phyloP scores from a whole-genome alignment of 2,329 filamentous ascomycete species.

The Atkinsonella hypoxylon region DNA sequence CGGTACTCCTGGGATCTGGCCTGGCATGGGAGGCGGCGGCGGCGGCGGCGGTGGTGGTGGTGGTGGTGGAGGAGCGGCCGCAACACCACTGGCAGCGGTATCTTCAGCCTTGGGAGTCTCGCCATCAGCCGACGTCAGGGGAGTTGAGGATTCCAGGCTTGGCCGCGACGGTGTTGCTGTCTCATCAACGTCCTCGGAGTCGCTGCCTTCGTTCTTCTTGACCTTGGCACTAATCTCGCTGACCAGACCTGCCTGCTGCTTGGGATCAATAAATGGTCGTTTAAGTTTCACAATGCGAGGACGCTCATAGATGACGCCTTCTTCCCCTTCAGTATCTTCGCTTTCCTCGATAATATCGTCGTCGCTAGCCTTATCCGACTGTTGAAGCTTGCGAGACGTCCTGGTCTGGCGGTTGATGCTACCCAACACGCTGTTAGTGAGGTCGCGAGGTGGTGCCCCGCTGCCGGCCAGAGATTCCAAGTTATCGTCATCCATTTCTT shows the following conservation, averaged over 20 bases:
- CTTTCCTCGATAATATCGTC: conserved; percentile 35
- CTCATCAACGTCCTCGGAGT: conserved; percentile 55
- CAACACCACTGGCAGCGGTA: conserved; percentile 18
- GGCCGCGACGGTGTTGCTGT: conserved; percentile 65
- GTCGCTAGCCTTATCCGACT: conserved; percentile 15
- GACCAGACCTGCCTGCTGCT: conserved; percentile 53
- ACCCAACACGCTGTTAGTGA: conserved; percentile 63
- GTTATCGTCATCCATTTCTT: conserved; percentile 71
- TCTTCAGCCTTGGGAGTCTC: conserved; percentile 51
- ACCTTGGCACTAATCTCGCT: conserved; percentile 65
- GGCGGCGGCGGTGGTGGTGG: conserved; percentile 17
- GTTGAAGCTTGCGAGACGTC: conserved; percentile 42
- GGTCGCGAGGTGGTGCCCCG: conserved; percentile 45
- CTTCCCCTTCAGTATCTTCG: conserved; percentile 37
- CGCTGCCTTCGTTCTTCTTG: conserved; percentile 59
- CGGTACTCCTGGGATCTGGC: conserved; percentile 11
- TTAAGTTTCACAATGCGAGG: conserved; percentile 69
- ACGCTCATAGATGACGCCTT: conserved; percentile 61
- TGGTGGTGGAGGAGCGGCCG: conserved; percentile 13
- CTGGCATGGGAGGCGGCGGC: conserved; percentile 37
- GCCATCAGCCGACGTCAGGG: conserved; percentile 51
- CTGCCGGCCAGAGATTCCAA: conserved; percentile 35
- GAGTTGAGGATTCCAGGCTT: conserved; percentile 59
- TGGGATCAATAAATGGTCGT: conserved; percentile 54
- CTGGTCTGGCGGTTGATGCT: conserved; percentile 52